phyloP scores from a whole-genome alignment of 176 grass and related monocot species.

The Zea mays region Zm-B73-REFERENCE-NAM-5.0 NC_050097.1:211872001-211872500 shows the following conservation, averaged over 20 bases:
- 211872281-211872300: neutral
- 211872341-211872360: conserved; percentile 37
- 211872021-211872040: neutral
- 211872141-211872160: neutral
- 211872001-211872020: neutral
- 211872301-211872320: conserved; percentile 19
- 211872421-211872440: neutral
- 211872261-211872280: neutral
- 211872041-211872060: neutral
- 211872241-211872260: neutral
- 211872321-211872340: conserved; percentile 37
- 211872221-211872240: neutral
- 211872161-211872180: neutral
- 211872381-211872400: too few species aligned
- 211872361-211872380: conserved; percentile 40
- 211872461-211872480: conserved; percentile 1
- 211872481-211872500: conserved; percentile 38
- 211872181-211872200: too few species aligned
- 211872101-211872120: neutral
- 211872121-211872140: neutral
- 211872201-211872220: neutral
- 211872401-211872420: too few species aligned
- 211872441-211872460: conserved; percentile 5
- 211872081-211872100: neutral
- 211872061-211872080: neutral